Percentiles rank a stretch among this genome's conserved stretches.
Evolutionary conservation across 805 yeast species (phyloP).

Genomic region (Zygosaccharomyces kombuchaensis): DNA sequence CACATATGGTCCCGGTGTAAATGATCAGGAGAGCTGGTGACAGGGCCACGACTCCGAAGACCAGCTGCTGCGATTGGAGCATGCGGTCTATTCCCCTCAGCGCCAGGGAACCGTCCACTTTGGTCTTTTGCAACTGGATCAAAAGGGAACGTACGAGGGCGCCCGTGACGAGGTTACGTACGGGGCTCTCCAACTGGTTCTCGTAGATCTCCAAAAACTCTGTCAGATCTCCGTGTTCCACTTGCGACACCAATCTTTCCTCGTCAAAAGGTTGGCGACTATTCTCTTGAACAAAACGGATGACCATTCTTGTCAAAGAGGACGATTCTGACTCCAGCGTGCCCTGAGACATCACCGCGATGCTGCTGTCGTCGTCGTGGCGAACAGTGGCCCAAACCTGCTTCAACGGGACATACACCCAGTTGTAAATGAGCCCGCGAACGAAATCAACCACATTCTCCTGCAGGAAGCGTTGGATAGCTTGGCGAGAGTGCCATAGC

Average conservation of each 20-base stretch:
- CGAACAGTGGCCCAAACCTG: constrained; percentile 76
- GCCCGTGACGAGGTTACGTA: constrained; percentile 59
- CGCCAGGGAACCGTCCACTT: constrained; percentile 91
- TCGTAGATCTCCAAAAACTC: constrained; percentile 80
- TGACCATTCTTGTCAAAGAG: constrained; percentile 83
- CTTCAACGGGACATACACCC: constrained; percentile 75
- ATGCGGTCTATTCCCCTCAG: constrained; percentile 86
- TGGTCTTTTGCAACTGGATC: constrained; percentile 92
- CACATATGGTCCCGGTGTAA: constrained; percentile 41
- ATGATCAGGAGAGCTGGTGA: constrained; percentile 68
- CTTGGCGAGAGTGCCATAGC: constrained; percentile 48
- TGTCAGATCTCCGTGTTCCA: constrained; percentile 73
- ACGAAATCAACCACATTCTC: constrained; percentile 60
- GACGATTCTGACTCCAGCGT: constrained; percentile 73
- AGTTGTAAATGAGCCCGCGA: constrained; percentile 66
- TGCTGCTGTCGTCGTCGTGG: constrained; percentile 69
- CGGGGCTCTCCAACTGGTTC: constrained; percentile 62
- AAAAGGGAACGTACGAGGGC: constrained; percentile 69
- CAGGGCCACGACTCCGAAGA: constrained; percentile 88
- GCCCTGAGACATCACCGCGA: constrained; percentile 74
- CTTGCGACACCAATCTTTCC: constrained; percentile 37
- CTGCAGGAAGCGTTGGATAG: constrained; percentile 52
- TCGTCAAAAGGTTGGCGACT: constrained; percentile 18
- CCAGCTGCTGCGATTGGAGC: constrained; percentile 84
- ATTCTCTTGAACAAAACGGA: constrained; percentile 41